Percentiles rank a stretch among this genome's conserved stretches.
phyloP scores from a whole-genome alignment of 2,329 filamentous ascomycete species.

The Fusarium keratoplasticum region DNA sequence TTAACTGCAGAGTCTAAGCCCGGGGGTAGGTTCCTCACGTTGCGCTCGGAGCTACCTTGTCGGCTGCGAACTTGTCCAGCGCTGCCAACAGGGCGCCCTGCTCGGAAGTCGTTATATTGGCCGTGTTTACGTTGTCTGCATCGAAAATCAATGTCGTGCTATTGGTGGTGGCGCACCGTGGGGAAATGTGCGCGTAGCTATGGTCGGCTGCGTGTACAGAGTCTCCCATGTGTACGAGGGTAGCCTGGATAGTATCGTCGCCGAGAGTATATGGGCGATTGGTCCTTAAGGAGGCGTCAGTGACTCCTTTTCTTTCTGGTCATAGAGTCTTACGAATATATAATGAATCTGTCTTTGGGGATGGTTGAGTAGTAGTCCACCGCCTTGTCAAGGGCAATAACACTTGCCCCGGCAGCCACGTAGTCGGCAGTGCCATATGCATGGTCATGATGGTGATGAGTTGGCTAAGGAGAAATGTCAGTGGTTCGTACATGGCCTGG shows the following conservation, averaged over 20 bases:
- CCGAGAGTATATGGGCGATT: neutral
- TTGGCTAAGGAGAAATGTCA: neutral
- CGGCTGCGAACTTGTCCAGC: neutral
- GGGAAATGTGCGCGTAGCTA: neutral
- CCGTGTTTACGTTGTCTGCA: neutral
- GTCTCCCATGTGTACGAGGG: neutral
- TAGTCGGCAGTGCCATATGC: neutral
- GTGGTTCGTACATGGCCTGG: neutral
- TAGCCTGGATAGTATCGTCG: neutral
- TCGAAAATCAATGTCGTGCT: neutral
- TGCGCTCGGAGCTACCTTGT: neutral
- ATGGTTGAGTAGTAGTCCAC: neutral
- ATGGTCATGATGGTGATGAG: neutral
- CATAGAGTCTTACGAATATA: neutral
- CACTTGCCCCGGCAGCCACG: neutral
- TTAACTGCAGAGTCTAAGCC: neutral
- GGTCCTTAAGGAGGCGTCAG: neutral
- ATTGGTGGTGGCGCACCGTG: neutral
- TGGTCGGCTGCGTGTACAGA: neutral
- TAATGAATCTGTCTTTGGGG: neutral
- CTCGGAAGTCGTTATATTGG: neutral
- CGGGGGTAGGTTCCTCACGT: neutral
- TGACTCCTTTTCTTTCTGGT: neutral
- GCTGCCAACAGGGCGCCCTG: neutral
- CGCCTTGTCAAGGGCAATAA: neutral